A percentile compares a stretch with the other conserved stretches of the same genome.
These are phyloP conservation scores for Phytophthora quininea DNA, from an alignment of 352 stramenopile genomes.

Conservation along the genomic window DNA sequence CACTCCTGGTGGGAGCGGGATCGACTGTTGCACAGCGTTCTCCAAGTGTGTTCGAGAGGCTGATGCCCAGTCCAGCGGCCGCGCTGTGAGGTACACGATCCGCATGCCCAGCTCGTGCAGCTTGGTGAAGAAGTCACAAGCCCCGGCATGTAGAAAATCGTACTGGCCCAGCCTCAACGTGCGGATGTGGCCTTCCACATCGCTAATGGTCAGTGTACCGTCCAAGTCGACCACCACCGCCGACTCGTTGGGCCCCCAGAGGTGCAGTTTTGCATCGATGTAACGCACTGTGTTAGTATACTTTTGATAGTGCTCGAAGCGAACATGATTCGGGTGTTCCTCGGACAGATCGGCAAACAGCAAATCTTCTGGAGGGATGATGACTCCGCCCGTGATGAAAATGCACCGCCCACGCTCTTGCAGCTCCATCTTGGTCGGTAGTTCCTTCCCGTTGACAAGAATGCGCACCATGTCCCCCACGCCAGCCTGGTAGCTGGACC, in stretches of 20 bases:
- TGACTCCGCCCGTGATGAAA: slow-evolving; percentile 69
- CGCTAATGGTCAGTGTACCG: slow-evolving; percentile 84
- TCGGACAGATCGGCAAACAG: slow-evolving; percentile 66
- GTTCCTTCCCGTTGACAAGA: slow-evolving; percentile 77
- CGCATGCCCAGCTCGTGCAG: slow-evolving; percentile 73
- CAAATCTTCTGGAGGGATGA: slow-evolving; percentile 60
- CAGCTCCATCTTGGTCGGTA: slow-evolving; percentile 80
- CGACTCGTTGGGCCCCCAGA: slow-evolving; percentile 82
- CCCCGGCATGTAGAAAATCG: slow-evolving; percentile 79
- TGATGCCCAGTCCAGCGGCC: slow-evolving; percentile 79
- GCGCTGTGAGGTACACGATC: slow-evolving; percentile 84
- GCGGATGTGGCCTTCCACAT: slow-evolving; percentile 87
- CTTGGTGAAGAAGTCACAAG: slow-evolving; percentile 84
- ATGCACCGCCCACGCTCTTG: slow-evolving; percentile 67
- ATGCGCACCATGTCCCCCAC: slow-evolving; percentile 79
- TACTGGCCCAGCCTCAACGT: slow-evolving; percentile 84
- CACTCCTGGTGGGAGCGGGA: slow-evolving; percentile 63
- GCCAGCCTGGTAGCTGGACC: slow-evolving; percentile 57
- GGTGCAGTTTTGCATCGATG: slow-evolving; percentile 73
- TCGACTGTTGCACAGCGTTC: slow-evolving; percentile 67
- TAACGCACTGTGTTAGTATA: slow-evolving; percentile 75
- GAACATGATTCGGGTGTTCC: slow-evolving; percentile 64
- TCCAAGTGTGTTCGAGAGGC: slow-evolving; percentile 78
- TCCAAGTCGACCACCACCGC: slow-evolving; percentile 85
- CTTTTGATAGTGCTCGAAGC: slow-evolving; percentile 81